Evolutionary conservation across 768 basidiomycete genomes (phyloP).

Genomic region (Sarcodon aspratus): DNA sequence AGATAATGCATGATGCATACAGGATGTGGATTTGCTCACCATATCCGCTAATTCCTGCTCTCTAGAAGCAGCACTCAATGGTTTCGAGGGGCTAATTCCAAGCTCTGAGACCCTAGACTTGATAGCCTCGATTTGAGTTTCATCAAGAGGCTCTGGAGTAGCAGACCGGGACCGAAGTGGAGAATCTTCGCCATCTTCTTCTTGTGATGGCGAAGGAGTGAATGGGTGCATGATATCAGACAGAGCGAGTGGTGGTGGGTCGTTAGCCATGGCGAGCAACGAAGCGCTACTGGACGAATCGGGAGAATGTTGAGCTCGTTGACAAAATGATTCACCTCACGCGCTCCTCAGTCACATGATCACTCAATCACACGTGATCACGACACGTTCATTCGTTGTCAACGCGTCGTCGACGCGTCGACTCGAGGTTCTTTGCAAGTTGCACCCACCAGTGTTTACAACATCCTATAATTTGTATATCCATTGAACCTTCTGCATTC

Average conservation of each 20-base stretch:
- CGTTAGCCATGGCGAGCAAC: conserved; percentile 18
- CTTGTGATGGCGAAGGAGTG: conserved; percentile 37
- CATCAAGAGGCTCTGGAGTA: conserved; percentile 29
- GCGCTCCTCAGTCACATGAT: conserved; percentile 2
- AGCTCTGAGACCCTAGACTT: conserved; percentile 34
- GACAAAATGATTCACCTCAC: background rate
- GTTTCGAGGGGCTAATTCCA: conserved; percentile 17
- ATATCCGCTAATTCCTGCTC: conserved; percentile 39
- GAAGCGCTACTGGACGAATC: conserved; percentile 1
- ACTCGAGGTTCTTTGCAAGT: too few relatives aligned
- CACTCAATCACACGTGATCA: too few relatives aligned
- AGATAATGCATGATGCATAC: conserved; percentile 1
- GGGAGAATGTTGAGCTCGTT: conserved; percentile 3
- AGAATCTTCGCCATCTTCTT: conserved; percentile 12
- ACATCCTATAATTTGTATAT: too few relatives aligned
- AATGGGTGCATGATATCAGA: conserved; percentile 45
- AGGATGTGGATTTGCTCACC: conserved; percentile 26
- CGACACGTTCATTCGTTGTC: too few relatives aligned
- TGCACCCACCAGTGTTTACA: too few relatives aligned
- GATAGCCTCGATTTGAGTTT: conserved; percentile 37
- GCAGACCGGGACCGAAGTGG: conserved; percentile 9
- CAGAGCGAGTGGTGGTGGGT: conserved; percentile 31
- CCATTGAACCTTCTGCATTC: too few relatives aligned
- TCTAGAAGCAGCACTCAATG: conserved; percentile 23
- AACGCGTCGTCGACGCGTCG: too few relatives aligned